phyloP scores from a whole-genome alignment of 257 asterid species.

The Nicotiana knightiana region DNA sequence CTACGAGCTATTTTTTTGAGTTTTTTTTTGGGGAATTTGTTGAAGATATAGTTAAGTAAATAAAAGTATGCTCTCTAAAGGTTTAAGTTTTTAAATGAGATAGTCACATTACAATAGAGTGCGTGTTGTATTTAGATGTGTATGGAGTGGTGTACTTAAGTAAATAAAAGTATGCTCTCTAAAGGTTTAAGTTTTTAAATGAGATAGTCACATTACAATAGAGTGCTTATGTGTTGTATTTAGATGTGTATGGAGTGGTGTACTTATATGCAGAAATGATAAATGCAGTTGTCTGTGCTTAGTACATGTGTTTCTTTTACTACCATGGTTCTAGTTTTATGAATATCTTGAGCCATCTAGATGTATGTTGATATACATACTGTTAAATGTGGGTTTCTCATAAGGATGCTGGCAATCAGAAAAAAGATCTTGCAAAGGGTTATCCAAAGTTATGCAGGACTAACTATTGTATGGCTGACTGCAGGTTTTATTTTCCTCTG shows the following conservation, averaged over 20 bases:
- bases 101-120: neutral
- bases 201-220: conserved; percentile 3
- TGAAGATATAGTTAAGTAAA: neutral
- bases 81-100: neutral
- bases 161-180: neutral
- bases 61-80: neutral
- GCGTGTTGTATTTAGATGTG: neutral
- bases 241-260: neutral
- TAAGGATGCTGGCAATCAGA: neutral
- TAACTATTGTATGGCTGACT: conserved; percentile 11
- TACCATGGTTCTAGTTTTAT: neutral
- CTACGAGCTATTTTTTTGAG: neutral
- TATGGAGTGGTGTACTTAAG: neutral
- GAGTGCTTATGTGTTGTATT: neutral
- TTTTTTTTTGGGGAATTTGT: neutral
- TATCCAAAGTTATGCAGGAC: neutral
- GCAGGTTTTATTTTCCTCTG: conserved; percentile 66
- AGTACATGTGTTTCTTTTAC: neutral
- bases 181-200: neutral
- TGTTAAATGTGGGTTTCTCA: neutral
- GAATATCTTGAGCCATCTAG: neutral
- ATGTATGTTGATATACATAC: neutral
- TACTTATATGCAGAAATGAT: neutral
- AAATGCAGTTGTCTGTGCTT: neutral
- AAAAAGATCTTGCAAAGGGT: neutral